Conservation (phyloP, 495 filamentous ascomycete species). For the Pseudotulostoma volvatum region DNA sequence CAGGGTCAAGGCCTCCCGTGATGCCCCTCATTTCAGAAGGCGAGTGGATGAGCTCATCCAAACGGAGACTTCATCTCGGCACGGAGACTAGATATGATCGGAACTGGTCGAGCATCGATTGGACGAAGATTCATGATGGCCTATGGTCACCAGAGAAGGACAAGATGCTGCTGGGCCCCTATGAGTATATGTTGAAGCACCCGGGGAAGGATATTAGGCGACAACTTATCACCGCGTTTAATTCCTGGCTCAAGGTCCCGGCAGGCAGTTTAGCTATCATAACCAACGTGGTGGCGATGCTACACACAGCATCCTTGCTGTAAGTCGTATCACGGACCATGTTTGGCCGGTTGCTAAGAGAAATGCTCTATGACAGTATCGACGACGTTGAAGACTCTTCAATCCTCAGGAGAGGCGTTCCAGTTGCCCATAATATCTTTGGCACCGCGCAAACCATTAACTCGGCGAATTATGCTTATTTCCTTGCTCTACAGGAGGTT, state of each 20-base stretch:
- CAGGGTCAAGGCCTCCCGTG: conserved; percentile 29
- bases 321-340: conserved; percentile 15
- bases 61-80: conserved; percentile 9
- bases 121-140: conserved; percentile 33
- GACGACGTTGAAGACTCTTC: conserved; percentile 88
- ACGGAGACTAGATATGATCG: conserved; percentile 15
- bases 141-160: conserved; percentile 60
- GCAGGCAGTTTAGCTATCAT: conserved; percentile 61
- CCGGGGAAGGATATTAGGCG: conserved; percentile 87
- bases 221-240: conserved; percentile 78
- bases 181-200: conserved; percentile 67
- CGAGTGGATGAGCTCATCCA: conserved; percentile 34
- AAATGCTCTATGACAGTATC: conserved; percentile 46
- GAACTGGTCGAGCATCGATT: conserved; percentile 31
- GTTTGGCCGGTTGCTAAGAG: no score
- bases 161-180: conserved; percentile 67
- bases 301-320: conserved; percentile 84
- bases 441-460: conserved; percentile 95
- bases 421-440: conserved; percentile 89
- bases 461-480: conserved; percentile 93
- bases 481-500: conserved; percentile 69
- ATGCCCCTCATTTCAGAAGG: conserved; percentile 38
- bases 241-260: conserved; percentile 78
- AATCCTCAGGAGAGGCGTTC: conserved; percentile 67
- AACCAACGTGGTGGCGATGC: conserved; percentile 76